Evolutionary conservation across 768 basidiomycete species (phyloP), one percentile per base, ranked within the genome.

Genomic region (Trametes cingulata): DNA sequence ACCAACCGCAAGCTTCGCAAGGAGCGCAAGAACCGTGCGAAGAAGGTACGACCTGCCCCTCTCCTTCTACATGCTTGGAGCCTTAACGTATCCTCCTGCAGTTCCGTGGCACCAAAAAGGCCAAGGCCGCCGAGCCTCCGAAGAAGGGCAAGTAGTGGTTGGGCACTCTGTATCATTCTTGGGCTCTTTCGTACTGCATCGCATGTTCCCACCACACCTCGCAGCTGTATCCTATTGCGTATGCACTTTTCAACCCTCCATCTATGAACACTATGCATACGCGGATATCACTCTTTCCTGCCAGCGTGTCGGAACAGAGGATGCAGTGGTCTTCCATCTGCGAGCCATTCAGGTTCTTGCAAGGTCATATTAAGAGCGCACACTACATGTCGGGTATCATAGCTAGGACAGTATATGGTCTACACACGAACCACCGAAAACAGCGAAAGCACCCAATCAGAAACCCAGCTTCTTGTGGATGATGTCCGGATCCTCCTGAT

Each of bases 11-110:
- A 98, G 77, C 87, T 98, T 77, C 90, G 97, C 78, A 98, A 98
- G 82, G 96, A 98, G 83, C 87, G 97, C 72, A 99, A 99, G 86
- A 99, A 99, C 81, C 88, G 96, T 74, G 85, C 91, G 64, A 99
- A 99, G 91, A 98, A 98, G 88, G 95, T 93, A 47, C n/a, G 61
- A 33, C 77, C 68, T n/a, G 51, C 13, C 29, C 25, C 13, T 22
- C 19, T 46, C 15, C 17, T 24, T 15, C 25, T 8, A 56, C 20
- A 27, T 24, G 24, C 40, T 5, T 14, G 41, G 65, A 69, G 52
- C 67, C 40, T 60, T 68, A 35, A 59, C 40, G 3, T 17, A 19
- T 35, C 14, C 70, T 41, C 29, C 58, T 46, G 35, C 68, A 98
- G 95, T 78, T 95, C 79, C 92, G 95, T 72, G 95, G 96, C 69